Base-by-base conservation (phyloP, 768 basidiomycete species). In the Tricholoma flavovirens region DNA sequence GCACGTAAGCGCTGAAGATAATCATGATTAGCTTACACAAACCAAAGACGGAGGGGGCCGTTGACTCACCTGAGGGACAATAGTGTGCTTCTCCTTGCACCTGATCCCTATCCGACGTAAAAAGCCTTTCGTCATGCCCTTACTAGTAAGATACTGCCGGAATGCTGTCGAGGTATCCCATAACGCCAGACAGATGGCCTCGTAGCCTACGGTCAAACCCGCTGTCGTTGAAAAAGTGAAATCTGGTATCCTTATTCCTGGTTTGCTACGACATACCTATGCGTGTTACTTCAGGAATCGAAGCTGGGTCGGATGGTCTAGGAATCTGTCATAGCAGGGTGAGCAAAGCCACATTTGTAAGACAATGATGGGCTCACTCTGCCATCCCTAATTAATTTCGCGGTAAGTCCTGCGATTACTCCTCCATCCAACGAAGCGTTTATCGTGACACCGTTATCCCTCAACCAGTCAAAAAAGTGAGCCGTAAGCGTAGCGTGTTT, bases 91-190 rank as follows among this genome's bases (percentile, higher is more conserved):
- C 17, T 59, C 21, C 48, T 61, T 63, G 60, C n/a, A 17, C 8
- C 21, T 46, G 14, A 46, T 21, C 12, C 45, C 45, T 21, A 14
- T 36, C 35, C 35, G 35, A 36, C 71, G 46, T 56, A 45, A 51
- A 51, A 66, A 40, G 64, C 63, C 49, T 48, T 67, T 65, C 51
- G 60, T 62, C 40, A 42, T 65, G 35, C 69, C 66, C 50, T 67
- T 62, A 30, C 63, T 58, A 32, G 61, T 65, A 56, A 75, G 65
- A 61, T 69, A 77, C 51, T 59, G 56, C 24, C 57, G 53, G 55
- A 79, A 79, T 2, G 71, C 59, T 42, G 59, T 54, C 7, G 71
- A 78, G 50, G 63, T 72, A 35, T 79, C 77, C 56, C 75, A 68
- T n/a, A 42, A 0, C 8, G 9, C 35, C 35, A 36, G 6, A 36